Evolutionary conservation across 331 rosid species (phyloP).

Genomic region (Quercus tomentella): DNA sequence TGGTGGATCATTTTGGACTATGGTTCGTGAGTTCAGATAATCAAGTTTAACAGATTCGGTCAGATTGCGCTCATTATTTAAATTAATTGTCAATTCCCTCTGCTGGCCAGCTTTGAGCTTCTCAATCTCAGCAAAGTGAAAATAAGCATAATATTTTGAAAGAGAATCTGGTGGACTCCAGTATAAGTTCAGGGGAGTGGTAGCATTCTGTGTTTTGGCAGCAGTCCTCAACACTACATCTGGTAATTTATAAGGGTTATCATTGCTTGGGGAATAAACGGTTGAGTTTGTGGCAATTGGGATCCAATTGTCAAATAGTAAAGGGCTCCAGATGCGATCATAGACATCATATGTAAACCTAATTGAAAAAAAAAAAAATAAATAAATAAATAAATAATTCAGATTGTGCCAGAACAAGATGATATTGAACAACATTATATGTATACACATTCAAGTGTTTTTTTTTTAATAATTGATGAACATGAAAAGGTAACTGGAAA

Average conservation of each 20-base stretch:
- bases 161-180: not conserved
- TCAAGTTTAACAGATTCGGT: too few species aligned
- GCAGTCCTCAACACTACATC: not conserved
- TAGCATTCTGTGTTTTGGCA: conserved; percentile 3
- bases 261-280: not conserved
- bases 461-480: too few species aligned
- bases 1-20: too few species aligned
- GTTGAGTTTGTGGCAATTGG: conserved; percentile 1
- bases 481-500: too few species aligned
- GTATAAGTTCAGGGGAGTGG: conserved; percentile 1
- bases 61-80: not conserved
- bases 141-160: not conserved
- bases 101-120: too few species aligned
- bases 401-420: too few species aligned
- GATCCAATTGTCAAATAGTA: not conserved
- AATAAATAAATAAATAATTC: too few species aligned
- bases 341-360: conserved; percentile 14
- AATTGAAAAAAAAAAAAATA: not conserved
- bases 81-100: not conserved
- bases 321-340: conserved; percentile 21
- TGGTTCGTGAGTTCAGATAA: too few species aligned
- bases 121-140: not conserved
- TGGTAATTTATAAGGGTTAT: not conserved
- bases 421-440: too few species aligned
- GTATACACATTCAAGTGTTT: too few species aligned